Evolutionary conservation across 768 basidiomycete species (phyloP), one percentile per base, ranked within the genome.

Genomic region (Tricholoma matsutake): DNA sequence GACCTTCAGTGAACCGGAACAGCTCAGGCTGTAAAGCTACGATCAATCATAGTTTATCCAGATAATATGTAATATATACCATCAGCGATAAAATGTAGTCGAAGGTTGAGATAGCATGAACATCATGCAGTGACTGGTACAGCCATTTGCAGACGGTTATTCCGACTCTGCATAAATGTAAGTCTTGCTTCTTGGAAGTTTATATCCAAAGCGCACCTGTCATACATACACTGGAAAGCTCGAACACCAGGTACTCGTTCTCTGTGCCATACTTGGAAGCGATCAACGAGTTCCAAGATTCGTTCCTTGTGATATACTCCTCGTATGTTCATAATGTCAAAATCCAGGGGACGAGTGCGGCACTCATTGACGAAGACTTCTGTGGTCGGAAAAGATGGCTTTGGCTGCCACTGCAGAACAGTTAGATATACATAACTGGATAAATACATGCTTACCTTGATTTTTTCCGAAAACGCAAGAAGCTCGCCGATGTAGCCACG

Each of bases 181-280:
- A 64, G 34, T 25, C 29, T 52, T 43, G 18, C 41, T 29, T 61
- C n/a, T 37, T 52, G 63, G 52, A 47, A 57, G 35, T 51, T 20
- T 22, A 9, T 61, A 22, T 29, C 10, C 22, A n/a, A 58, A 52
- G 70, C 79, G 39, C 69, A 87, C 83, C 87, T 83, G 68, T 96
- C 93, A 65, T 94, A 94, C n/a, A 83, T 87, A 0, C 92, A 94
- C 67, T 92, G 88, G 67, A 92, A 88, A 4, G 92, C 92, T 34
- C 88, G 84, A 25, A 86, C 83, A 3, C 92, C 92, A 18, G 91
- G 84, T 4, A 86, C 71, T 32, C 93, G 83, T 61, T 89, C 82
- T 39, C 79, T 78, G 32, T 90, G 81, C 92, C 91, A 92, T 18
- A 78, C 70, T 45, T 84, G 82, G 69, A 96, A 87, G 22, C 78